These are phyloP conservation scores for Ganoderma boninense DNA, from an alignment of 1,284 basidiomycete species.

Conservation along the genomic window DNA sequence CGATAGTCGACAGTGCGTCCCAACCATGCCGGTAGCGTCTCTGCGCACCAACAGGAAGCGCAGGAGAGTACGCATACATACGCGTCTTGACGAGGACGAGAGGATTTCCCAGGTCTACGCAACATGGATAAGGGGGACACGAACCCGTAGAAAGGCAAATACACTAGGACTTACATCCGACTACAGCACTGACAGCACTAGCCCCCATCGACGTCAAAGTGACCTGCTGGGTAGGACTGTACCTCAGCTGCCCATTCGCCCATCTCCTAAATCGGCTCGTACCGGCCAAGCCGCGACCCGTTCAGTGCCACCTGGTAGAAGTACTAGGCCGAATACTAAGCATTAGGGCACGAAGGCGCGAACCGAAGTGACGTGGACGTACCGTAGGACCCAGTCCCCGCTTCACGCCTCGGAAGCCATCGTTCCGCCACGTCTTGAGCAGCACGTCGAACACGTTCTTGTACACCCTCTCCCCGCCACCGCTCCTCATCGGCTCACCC, in stretches of 20 bases:
- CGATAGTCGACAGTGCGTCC: constrained; percentile 83
- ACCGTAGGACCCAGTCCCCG: constrained; percentile 90
- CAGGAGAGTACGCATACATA: constrained; percentile 96
- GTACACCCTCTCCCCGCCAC: constrained; percentile 78
- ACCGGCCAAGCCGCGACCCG: neutral
- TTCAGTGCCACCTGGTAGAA: neutral
- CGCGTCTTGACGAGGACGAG: constrained; percentile 97
- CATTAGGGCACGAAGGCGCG: too few relatives aligned
- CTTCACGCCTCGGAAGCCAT: constrained; percentile 91
- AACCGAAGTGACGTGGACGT: constrained; percentile 45
- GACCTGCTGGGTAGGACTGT: neutral
- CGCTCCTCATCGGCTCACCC: neutral
- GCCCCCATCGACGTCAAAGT: neutral
- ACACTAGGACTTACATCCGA: neutral
- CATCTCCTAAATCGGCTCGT: neutral
- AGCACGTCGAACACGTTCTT: constrained; percentile 89
- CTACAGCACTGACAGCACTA: neutral
- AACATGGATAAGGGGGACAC: neutral
- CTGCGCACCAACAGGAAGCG: constrained; percentile 86
- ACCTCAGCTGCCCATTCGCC: neutral
- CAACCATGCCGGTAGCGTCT: constrained; percentile 82
- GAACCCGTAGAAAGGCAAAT: neutral
- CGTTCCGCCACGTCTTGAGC: constrained; percentile 90
- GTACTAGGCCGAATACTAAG: neutral
- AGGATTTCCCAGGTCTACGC: constrained; percentile 83